A percentile compares a stretch with the other conserved stretches of the same genome.
These are phyloP conservation scores for Aegilops tauschii DNA, from an alignment of 176 grass and related monocot species.

Conservation along the genomic window DNA sequence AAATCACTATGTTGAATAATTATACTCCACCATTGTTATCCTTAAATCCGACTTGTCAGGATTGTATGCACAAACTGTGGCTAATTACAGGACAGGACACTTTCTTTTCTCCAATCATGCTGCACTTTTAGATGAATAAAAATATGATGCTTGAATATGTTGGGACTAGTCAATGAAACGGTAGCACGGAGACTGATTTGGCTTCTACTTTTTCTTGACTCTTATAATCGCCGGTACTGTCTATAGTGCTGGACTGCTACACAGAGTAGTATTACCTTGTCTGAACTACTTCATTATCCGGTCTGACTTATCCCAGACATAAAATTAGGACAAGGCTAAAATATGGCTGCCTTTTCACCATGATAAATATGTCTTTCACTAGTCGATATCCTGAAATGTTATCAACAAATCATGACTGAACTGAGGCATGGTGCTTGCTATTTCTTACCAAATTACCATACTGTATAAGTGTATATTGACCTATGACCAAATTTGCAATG, in stretches of 20 bases:
- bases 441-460: not conserved
- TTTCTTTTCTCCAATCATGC: not conserved
- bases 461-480: not conserved
- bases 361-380: not conserved
- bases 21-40: not conserved
- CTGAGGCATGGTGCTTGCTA: not conserved
- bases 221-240: not conserved
- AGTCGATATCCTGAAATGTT: not conserved
- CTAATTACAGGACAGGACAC: not conserved
- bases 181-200: not conserved
- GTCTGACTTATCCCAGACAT: conserved; percentile 2
- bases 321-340: not conserved
- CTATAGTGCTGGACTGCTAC: not conserved
- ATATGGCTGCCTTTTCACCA: not conserved
- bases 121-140: not conserved
- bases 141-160: not conserved
- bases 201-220: not conserved
- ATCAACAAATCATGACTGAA: not conserved
- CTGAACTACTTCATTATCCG: not conserved
- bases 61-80: not conserved
- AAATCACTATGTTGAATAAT: not conserved
- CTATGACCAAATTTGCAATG: not conserved
- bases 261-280: not conserved
- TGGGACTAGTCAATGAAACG: not conserved
- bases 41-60: not conserved